These are phyloP conservation scores for Tylopilus balloui DNA, from an alignment of 768 basidiomycete genomes.

Conservation along the genomic window DNA sequence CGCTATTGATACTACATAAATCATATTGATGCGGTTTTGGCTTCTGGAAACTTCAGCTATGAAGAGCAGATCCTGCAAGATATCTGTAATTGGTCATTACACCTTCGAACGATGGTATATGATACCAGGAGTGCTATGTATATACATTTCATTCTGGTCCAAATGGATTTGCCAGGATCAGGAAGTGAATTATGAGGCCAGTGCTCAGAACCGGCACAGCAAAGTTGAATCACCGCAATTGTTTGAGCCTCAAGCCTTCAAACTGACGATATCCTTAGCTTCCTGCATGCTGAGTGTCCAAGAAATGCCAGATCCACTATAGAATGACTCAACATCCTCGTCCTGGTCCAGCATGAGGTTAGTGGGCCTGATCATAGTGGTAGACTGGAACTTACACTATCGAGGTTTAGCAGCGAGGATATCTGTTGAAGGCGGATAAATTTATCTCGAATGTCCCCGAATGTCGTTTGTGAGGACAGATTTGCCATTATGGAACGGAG, in stretches of 20 bases:
- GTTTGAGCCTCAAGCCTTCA: slow-evolving; percentile 40
- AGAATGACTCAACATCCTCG: slow-evolving; percentile 93
- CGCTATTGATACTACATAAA: background rate
- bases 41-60: background rate
- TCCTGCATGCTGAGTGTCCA: slow-evolving; percentile 82
- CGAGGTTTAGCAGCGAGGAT: slow-evolving; percentile 85
- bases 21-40: background rate
- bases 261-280: slow-evolving; percentile 60
- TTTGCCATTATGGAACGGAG: slow-evolving; percentile 78
- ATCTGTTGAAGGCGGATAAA: slow-evolving; percentile 91
- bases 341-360: slow-evolving; percentile 48
- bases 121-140: background rate
- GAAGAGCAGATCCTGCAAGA: background rate
- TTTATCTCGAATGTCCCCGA: slow-evolving; percentile 89
- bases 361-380: background rate
- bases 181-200: background rate
- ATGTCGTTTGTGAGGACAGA: slow-evolving; percentile 82
- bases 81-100: background rate
- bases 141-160: background rate
- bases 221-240: background rate
- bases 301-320: slow-evolving; percentile 85
- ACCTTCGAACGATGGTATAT: background rate
- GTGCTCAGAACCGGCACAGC: background rate
- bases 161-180: background rate
- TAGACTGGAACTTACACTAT: slow-evolving; percentile 46